Evolutionary conservation across 768 basidiomycete genomes (phyloP), one percentile per base, ranked within the genome.

Genomic region (Chalciporus chontae): DNA sequence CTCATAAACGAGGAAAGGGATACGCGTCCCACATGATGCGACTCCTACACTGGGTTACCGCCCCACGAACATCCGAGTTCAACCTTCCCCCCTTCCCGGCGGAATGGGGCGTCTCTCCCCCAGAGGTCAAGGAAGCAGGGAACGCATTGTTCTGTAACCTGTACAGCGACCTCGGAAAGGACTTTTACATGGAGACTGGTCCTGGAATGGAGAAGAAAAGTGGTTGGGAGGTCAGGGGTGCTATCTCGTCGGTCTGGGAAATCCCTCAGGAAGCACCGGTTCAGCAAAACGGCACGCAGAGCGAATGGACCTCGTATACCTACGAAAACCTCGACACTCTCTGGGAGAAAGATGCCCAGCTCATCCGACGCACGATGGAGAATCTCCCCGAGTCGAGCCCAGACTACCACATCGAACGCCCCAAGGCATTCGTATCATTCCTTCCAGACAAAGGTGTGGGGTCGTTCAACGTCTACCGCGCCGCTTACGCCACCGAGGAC

Each of bases 1-100:
- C 70, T 0, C 48, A 57, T 27, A 71, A 80, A 15, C 74, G 81
- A 45, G 67, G 73, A 9, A 76, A 75, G 43, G 83, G 84, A 19
- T 85, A 83, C 52, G 82, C 77, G 8, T 60, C 63, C 11, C 79
- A 81, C 52, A 82, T 84, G 82, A 82, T 85, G 82, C 69, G 75
- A 10, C 72, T 86, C 19, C 48, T 86, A 32, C 83, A 86, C 56
- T 78, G 76, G 74, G 73, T 79, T 10, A 64, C 78, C 32, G 76
- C 75, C 8, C 67, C 70, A 13, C 24, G 54, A 48, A 45, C 44
- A 55, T 3, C 58, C 59, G 23, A 61, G 62, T n/a, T 47, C 42
- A 41, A 54, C 56, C 71, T 70, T 52, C 69, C 59, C 9, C 43
- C 44, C 43, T 73, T 70, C 69, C 78, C 79, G 4, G 43, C 50